A percentile compares a stretch with the other conserved stretches of the same genome.
Conservation (phyloP, 1,284 basidiomycete genomes). For the Leucoagaricus sp. region DNA sequence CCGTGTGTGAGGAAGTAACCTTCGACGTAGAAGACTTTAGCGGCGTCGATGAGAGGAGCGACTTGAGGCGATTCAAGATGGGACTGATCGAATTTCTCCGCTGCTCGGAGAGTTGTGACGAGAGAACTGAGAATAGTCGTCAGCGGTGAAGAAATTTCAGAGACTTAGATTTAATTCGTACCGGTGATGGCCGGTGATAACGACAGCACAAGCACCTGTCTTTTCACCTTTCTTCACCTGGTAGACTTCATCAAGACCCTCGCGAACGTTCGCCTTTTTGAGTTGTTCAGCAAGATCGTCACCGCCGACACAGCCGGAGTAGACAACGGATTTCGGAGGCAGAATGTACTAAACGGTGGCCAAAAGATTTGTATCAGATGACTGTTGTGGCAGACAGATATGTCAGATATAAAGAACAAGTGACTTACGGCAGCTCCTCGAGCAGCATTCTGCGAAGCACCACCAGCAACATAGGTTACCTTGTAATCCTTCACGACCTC, state of each 20-base stretch:
- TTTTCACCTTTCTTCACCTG: conserved; percentile 85
- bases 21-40: conserved; percentile 92
- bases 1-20: conserved; percentile 99
- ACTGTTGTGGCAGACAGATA: background rate
- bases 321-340: conserved; percentile 90
- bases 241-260: conserved; percentile 90
- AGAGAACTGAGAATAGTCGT: conserved; percentile 61
- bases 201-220: conserved; percentile 96
- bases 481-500: conserved; percentile 81
- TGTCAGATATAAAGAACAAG: background rate
- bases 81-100: conserved; percentile 84
- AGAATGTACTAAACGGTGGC: conserved; percentile 83
- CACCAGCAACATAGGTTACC: conserved; percentile 93
- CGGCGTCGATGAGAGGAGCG: conserved; percentile 76
- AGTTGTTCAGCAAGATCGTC: conserved; percentile 92
- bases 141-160: no score
- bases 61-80: conserved; percentile 83
- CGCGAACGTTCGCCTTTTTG: conserved; percentile 90
- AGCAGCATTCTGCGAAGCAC: conserved; percentile 96
- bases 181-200: conserved; percentile 94
- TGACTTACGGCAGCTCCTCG: conserved; percentile 81
- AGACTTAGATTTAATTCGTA: conserved; percentile 31
- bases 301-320: conserved; percentile 92
- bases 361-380: no score
- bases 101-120: conserved; percentile 88